Base-by-base conservation (phyloP, 2,329 filamentous ascomycete species). In the Plenodomus lindquistii region DNA sequence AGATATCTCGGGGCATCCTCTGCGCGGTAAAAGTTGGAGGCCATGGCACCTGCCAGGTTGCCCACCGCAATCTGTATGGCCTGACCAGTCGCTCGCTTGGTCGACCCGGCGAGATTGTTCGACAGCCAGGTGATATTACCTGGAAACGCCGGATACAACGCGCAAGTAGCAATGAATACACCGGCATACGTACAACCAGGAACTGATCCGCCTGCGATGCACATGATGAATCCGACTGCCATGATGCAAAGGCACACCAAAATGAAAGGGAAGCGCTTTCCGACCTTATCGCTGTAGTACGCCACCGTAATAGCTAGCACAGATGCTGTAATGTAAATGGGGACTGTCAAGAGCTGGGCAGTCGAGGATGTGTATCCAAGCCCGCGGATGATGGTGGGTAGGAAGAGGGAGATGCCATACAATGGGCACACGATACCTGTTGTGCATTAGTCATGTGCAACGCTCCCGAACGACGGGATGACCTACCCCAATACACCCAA, bases 1-100 rank as follows among this genome's bases (percentile, higher is more conserved):
- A 75, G 68, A 49, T 81, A 83, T 17, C 73, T 71, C 0, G 80
- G 80, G 1, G 72, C 67, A 54, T 82, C 79, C 40, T 71, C 60
- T 0, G 66, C 49, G 10, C 85, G 79, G 59, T 89, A 90, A 59
- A 89, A 88, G 60, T 89, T 89, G 4, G 84, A 85, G 0, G 85
- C 84, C 81, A 89, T 87, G 1, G 85, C 86, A 44, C 67, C 65
- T 19, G 63, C 64, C 72, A 78, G 54, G 52, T 80, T 80, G 3
- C 79, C 79, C 10, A 80, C 58, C 2, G 70, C 73, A 42, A 81
- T 75, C 62, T 81, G 78, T 16, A 79, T 74, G 3, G 73, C 75
- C 19, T 79, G 73, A 2, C 75, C 73, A 19, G 78, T 74, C 2
- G 79, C 74, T 40, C 77, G 73, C 65, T 82, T 83, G 57, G 78